Percentiles rank a stretch among this genome's conserved stretches.
Conservation (phyloP, 163 green algal genomes). For the Scenedesmus sp. region DNA sequence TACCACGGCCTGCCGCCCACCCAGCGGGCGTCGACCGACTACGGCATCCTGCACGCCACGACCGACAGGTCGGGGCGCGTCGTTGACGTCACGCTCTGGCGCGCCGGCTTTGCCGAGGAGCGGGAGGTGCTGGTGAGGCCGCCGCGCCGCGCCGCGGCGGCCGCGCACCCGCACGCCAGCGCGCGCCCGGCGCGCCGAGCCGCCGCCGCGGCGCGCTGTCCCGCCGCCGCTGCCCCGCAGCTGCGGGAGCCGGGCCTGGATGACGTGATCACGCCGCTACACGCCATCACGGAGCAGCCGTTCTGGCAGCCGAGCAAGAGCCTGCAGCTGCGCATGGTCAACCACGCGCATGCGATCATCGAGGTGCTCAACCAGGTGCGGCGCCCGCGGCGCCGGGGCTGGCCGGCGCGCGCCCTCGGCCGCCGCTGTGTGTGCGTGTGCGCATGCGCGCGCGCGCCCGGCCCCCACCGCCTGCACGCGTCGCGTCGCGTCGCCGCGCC, state of each 20-base stretch:
- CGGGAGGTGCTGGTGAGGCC: conserved; percentile 34
- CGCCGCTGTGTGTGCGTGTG: too few relatives aligned
- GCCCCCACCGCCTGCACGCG: not conserved
- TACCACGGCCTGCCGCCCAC: conserved; percentile 35
- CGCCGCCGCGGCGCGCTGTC: too few relatives aligned
- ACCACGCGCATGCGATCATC: conserved; percentile 37
- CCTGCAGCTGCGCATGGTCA: conserved; percentile 42
- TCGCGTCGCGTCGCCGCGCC: not conserved
- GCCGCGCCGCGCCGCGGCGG: not conserved
- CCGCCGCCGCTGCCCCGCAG: not conserved
- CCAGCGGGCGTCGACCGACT: conserved; percentile 11
- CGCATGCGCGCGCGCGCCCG: not conserved
- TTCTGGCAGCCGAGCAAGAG: conserved; percentile 44
- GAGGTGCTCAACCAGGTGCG: conserved; percentile 69
- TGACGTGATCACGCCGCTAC: conserved; percentile 25
- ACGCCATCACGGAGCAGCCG: conserved; percentile 32
- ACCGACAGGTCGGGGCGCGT: conserved; percentile 35
- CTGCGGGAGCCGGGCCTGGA: conserved; percentile 7
- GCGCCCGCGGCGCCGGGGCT: not conserved
- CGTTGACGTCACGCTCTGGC: conserved; percentile 40
- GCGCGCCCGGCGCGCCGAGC: too few relatives aligned
- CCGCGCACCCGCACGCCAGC: too few relatives aligned
- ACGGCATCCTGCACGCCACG: conserved; percentile 25
- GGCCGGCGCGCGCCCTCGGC: not conserved
- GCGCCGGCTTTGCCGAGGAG: conserved; percentile 35